Conservation (phyloP, 2,329 filamentous ascomycete species). For the Aureobasidium zeae region DNA sequence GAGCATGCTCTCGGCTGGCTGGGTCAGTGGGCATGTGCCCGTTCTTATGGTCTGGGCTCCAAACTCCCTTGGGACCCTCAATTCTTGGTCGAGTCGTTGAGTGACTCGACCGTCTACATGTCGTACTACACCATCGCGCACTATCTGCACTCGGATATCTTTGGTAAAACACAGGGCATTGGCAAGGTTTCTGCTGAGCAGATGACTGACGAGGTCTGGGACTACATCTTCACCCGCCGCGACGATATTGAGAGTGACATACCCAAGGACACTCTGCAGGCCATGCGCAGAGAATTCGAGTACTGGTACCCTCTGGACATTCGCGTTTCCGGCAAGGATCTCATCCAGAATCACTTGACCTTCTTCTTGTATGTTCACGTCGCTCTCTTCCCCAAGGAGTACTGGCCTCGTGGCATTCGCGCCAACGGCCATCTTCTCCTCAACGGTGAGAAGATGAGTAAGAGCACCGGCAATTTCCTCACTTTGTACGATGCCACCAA, state of each 20-base stretch:
- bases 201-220: slow-evolving; percentile 93
- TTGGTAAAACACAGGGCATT: slow-evolving; percentile 61
- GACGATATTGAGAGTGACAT: slow-evolving; percentile 65
- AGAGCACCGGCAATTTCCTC: slow-evolving; percentile 95
- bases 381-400: slow-evolving; percentile 76
- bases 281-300: slow-evolving; percentile 83
- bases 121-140: slow-evolving; percentile 54
- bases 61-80: slow-evolving; percentile 88
- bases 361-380: slow-evolving; percentile 93
- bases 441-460: slow-evolving; percentile 98
- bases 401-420: slow-evolving; percentile 79
- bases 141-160: slow-evolving; percentile 68
- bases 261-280: slow-evolving; percentile 60
- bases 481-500: slow-evolving; percentile 75
- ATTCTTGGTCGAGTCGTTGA: slow-evolving; percentile 86
- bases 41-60: slow-evolving; percentile 85
- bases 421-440: slow-evolving; percentile 89
- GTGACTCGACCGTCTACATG: slow-evolving; percentile 89
- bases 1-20: slow-evolving; percentile 84
- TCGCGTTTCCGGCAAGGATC: slow-evolving; percentile 80
- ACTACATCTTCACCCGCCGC: slow-evolving; percentile 79
- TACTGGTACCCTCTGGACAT: slow-evolving; percentile 96
- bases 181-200: slow-evolving; percentile 68
- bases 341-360: slow-evolving; percentile 89
- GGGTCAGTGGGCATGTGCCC: slow-evolving; percentile 88